A percentile compares a stretch with the other conserved stretches of the same genome.
These are phyloP conservation scores for Hypoxylon rickii DNA, from an alignment of 495 filamentous ascomycete species.

Conservation along the genomic window DNA sequence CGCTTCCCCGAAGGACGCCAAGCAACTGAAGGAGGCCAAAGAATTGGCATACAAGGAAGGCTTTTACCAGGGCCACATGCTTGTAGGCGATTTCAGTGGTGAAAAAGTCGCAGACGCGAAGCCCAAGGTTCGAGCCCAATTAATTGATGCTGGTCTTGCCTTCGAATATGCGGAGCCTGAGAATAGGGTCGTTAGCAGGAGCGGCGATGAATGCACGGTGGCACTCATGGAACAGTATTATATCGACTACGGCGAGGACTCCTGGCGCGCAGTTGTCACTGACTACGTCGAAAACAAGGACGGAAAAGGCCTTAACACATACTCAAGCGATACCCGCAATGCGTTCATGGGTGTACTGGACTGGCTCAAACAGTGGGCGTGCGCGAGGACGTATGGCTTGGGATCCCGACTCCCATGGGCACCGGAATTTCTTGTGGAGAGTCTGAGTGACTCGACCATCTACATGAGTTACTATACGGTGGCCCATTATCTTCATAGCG, in stretches of 20 bases:
- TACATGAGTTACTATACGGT: conserved; percentile 99
- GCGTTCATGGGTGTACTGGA: conserved; percentile 80
- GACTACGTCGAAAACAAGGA: conserved; percentile 68
- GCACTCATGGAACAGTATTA: conserved; percentile 97
- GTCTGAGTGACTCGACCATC: conserved; percentile 84
- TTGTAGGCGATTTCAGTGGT: conserved; percentile 86
- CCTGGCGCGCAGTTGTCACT: conserved; percentile 63
- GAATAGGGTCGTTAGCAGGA: conserved; percentile 81
- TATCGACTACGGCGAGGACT: conserved; percentile 73
- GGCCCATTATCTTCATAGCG: conserved; percentile 79
- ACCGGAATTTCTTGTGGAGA: conserved; percentile 86
- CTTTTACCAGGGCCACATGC: conserved; percentile 95
- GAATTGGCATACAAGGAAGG: conserved; percentile 95
- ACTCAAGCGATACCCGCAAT: conserved; percentile 76
- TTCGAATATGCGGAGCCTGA: conserved; percentile 95
- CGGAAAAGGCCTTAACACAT: conserved; percentile 73
- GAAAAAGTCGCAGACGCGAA: conserved; percentile 84
- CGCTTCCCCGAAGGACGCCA: conserved; percentile 90
- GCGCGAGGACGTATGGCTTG: conserved; percentile 87
- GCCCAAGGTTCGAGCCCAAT: conserved; percentile 77
- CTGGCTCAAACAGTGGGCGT: conserved; percentile 97
- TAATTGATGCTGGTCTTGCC: conserved; percentile 79
- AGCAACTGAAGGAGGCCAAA: conserved; percentile 89
- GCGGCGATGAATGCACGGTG: conserved; percentile 87
- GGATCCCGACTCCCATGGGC: conserved; percentile 98